Evolutionary conservation across 208 protist species (phyloP).

Genomic region (Crithidia bombi): DNA sequence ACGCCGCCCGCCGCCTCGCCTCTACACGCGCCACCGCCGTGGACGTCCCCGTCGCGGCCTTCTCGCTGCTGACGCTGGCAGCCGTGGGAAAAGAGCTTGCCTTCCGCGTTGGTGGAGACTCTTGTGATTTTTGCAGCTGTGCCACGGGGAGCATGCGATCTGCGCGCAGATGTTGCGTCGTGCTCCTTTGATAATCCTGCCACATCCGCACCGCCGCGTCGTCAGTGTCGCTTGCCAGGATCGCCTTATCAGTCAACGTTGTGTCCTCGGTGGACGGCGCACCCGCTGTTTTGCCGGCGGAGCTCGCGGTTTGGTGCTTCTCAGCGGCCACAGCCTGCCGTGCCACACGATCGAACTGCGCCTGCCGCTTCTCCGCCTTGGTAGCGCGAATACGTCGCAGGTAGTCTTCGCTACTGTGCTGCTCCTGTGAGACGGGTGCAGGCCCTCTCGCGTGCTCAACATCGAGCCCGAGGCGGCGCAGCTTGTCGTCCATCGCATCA

Average conservation of each 20-base stretch:
- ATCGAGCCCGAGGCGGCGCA: slow-evolving; percentile 66
- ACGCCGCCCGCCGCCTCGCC: slow-evolving; percentile 6
- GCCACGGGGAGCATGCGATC: slow-evolving; percentile 41
- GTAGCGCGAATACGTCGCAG: slow-evolving; percentile 55
- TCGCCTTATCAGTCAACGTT: slow-evolving; percentile 35
- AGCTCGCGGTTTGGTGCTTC: slow-evolving; percentile 27
- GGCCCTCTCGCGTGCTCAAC: slow-evolving; percentile 28
- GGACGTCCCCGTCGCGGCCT: slow-evolving; percentile 5
- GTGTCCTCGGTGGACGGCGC: slow-evolving; percentile 14
- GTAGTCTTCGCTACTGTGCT: slow-evolving; percentile 49
- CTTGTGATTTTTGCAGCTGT: slow-evolving; percentile 20
- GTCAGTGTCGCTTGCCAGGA: slow-evolving; percentile 17
- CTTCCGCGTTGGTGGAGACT: slow-evolving; percentile 9
- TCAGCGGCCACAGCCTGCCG: slow-evolving; percentile 56
- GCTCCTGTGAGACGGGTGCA: neutral
- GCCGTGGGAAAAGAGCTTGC: neutral
- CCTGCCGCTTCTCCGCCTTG: slow-evolving; percentile 54
- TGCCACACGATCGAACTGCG: slow-evolving; percentile 65
- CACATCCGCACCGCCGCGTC: slow-evolving; percentile 15
- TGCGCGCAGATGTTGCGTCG: slow-evolving; percentile 26
- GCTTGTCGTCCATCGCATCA: slow-evolving; percentile 80
- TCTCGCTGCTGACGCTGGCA: neutral
- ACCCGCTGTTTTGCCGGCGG: neutral
- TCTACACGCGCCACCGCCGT: slow-evolving; percentile 8
- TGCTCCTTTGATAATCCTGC: slow-evolving; percentile 8